phyloP scores from a whole-genome alignment of 2,329 filamentous ascomycete species.

The Fusarium udum region DNA sequence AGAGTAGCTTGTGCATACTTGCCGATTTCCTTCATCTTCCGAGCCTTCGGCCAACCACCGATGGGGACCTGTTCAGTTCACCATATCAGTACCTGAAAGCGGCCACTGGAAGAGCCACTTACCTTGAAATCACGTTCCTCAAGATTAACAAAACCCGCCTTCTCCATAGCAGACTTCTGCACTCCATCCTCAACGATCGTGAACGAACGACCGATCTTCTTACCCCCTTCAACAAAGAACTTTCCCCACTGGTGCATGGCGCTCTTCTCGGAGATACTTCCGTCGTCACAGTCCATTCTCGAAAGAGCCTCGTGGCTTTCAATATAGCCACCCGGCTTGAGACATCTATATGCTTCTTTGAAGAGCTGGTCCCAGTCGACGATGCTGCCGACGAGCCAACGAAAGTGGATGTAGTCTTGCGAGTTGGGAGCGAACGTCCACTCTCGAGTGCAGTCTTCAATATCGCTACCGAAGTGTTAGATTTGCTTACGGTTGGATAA shows the following conservation, averaged over 20 bases:
- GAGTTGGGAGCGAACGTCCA: constrained; percentile 28
- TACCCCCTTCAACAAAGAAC: constrained; percentile 25
- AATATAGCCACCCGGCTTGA: constrained; percentile 18
- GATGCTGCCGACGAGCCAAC: constrained; percentile 29
- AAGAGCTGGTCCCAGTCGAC: constrained; percentile 20
- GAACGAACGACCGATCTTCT: constrained; percentile 26
- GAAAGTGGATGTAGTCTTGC: constrained; percentile 29
- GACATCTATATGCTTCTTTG: constrained; percentile 17
- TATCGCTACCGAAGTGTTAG: constrained; percentile 1
- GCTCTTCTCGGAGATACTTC: constrained; percentile 10
- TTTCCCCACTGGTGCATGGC: constrained; percentile 36
- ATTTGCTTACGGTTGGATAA: accelerated
- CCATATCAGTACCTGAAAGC: no score
- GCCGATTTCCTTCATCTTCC: constrained; percentile 16
- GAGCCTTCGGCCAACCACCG: constrained; percentile 23
- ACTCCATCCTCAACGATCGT: constrained; percentile 21
- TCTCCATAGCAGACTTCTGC: constrained; percentile 20
- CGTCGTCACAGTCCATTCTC: constrained; percentile 22
- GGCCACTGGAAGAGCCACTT: accelerated
- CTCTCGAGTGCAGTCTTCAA: constrained; percentile 32
- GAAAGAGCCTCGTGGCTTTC: constrained; percentile 32
- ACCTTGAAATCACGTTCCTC: constrained; percentile 29
- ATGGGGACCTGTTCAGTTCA: constrained; percentile 12
- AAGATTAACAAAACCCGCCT: constrained; percentile 9
- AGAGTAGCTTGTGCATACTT: constrained; percentile 24